Evolutionary conservation across 805 yeast genomes (phyloP).

Genomic region (Candida orba): DNA sequence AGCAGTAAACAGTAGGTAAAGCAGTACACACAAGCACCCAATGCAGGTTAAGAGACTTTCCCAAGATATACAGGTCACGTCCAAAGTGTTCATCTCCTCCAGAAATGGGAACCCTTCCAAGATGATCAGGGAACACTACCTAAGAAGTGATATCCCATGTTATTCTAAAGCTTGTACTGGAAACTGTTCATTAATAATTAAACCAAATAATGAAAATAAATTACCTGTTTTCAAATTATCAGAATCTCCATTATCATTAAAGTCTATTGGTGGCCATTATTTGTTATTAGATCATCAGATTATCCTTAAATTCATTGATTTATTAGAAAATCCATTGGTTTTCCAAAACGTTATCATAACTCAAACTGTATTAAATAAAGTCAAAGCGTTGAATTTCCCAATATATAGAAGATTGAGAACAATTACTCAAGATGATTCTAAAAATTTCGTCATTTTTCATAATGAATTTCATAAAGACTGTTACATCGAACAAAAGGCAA

Average conservation of each 20-base stretch:
- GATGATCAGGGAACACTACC: slow-evolving; percentile 88
- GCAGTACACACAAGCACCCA: background rate
- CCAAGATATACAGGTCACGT: slow-evolving; percentile 59
- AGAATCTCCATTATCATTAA: slow-evolving; percentile 44
- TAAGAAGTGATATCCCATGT: slow-evolving; percentile 90
- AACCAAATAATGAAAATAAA: slow-evolving; percentile 62
- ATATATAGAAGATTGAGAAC: slow-evolving; percentile 79
- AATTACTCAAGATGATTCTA: slow-evolving; percentile 56
- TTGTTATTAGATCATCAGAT: slow-evolving; percentile 84
- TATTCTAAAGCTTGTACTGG: slow-evolving; percentile 59
- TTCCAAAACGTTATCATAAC: slow-evolving; percentile 91
- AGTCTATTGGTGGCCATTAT: slow-evolving; percentile 56
- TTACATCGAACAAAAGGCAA: slow-evolving; percentile 47
- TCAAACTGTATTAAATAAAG: slow-evolving; percentile 92
- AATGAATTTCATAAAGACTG: slow-evolving; percentile 71
- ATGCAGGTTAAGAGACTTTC: slow-evolving; percentile 33
- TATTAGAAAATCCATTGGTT: slow-evolving; percentile 68
- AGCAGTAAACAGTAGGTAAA: too few relatives aligned
- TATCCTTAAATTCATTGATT: slow-evolving; percentile 80
- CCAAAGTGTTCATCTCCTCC: slow-evolving; percentile 87
- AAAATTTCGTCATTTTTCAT: slow-evolving; percentile 85
- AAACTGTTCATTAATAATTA: slow-evolving; percentile 47
- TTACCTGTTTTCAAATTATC: slow-evolving; percentile 62
- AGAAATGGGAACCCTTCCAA: slow-evolving; percentile 86
- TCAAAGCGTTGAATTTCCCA: slow-evolving; percentile 79